Base-by-base conservation (phyloP, 202 grass and related monocot genomes). In the Eragrostis tef region DNA sequence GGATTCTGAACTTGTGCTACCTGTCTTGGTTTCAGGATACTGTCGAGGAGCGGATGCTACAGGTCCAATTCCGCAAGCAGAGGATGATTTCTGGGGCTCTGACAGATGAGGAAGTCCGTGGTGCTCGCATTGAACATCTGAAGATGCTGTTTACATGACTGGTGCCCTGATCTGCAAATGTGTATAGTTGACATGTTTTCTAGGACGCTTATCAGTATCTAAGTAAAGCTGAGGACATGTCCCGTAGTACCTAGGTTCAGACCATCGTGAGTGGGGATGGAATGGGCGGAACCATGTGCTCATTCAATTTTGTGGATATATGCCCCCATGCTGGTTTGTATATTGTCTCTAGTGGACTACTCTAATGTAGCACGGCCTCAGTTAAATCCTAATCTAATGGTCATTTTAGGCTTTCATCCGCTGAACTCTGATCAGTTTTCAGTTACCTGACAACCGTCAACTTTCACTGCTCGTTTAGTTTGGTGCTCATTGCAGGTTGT, bases 141-240 rank as follows among this genome's bases (percentile, higher is more conserved):
- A 94, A 97, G 90, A 94, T 97, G 92, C 59, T 97, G 15, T 97
- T 97, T 53, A 92, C 71, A 67, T 94, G 80, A 90, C 27, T 22
- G 14, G 8, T 0, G 50, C 57, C 19, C 10, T 46, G 54, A 48
- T 10, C 46, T 71, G 74, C 76, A 41, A 10, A 49, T 68, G 56
- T 85, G 57, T 87, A 67, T 46, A 84, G 64, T 71, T 74, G 9
- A 15, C 26, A 0, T 60, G 64, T 69, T 68, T 51, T 52, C 50
- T 7, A 16, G 52, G 45, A 71, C 29, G 14, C 57, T 82, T 72
- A 15, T 29, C 57, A 50, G 24, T 64, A 73, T 36, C 51, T 53
- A 79, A 43, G 62, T 10, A 70, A 21, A 20, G 17, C n/a, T 57
- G 8, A 57, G n/a, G 53, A 70, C 57, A 24, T 48, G 45, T 20